These are phyloP conservation scores for Yarrowia divulgata DNA, from an alignment of 805 yeast species.

Conservation along the genomic window DNA sequence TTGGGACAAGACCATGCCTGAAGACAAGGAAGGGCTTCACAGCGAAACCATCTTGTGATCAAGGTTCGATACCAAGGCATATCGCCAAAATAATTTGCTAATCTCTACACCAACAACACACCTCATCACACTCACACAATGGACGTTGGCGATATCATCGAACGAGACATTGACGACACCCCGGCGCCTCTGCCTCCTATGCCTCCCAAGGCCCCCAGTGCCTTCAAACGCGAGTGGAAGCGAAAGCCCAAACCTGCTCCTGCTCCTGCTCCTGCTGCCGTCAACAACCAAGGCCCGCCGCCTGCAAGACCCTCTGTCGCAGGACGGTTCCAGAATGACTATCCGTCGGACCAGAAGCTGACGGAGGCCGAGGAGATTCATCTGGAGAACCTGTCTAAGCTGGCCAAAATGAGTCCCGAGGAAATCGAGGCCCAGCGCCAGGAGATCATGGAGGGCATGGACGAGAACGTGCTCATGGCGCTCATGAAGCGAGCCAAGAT, in stretches of 20 bases:
- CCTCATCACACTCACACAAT: not conserved
- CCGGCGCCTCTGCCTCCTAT: constrained; percentile 40
- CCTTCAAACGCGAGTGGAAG: constrained; percentile 21
- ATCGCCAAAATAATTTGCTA: constrained; percentile 27
- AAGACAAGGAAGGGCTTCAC: not conserved
- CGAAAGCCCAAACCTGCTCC: constrained; percentile 28
- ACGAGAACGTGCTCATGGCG: constrained; percentile 67
- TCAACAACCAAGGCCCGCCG: not conserved
- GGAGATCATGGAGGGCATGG: constrained; percentile 70
- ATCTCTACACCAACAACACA: not conserved
- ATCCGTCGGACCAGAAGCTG: constrained; percentile 46
- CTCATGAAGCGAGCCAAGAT: constrained; percentile 55
- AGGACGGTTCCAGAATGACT: constrained; percentile 23
- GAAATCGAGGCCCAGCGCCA: constrained; percentile 70
- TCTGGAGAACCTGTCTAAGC: constrained; percentile 69
- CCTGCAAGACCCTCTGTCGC: constrained; percentile 24
- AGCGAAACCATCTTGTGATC: constrained; percentile 9
- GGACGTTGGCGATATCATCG: constrained; percentile 71
- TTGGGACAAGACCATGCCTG: not conserved
- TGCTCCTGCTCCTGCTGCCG: constrained; percentile 2
- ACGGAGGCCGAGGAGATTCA: constrained; percentile 79
- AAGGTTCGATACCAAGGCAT: constrained; percentile 28
- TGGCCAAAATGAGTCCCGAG: constrained; percentile 67
- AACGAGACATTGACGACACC: constrained; percentile 47
- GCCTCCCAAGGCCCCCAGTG: constrained; percentile 39